Conservation (phyloP, 2,329 filamentous ascomycete species). For the Pseudogymnoascus pannorum region DNA sequence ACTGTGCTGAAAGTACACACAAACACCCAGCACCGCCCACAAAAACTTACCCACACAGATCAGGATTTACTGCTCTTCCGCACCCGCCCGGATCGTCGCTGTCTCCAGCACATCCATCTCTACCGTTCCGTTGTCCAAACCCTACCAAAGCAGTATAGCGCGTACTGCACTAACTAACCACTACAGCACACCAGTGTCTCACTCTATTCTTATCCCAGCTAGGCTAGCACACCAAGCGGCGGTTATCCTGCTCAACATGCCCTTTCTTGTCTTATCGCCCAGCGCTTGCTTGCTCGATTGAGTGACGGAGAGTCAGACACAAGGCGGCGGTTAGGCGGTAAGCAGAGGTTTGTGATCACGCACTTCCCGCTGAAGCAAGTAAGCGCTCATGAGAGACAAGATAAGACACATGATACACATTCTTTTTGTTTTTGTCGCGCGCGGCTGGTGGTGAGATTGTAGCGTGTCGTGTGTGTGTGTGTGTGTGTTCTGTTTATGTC, state of each 20-base stretch:
- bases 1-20: no score
- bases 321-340: background rate
- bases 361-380: background rate
- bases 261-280: background rate
- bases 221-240: no score
- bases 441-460: background rate
- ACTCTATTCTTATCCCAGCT: background rate
- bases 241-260: no score
- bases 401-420: background rate
- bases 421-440: no score
- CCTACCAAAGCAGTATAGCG: no score
- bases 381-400: background rate
- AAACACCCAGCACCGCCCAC: background rate
- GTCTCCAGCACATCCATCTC: background rate
- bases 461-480: background rate
- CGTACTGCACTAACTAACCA: no score
- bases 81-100: background rate
- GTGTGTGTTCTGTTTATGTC: background rate
- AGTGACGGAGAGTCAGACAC: background rate
- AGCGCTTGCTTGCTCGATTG: no score
- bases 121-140: no score
- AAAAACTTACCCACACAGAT: background rate
- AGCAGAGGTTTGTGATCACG: background rate
- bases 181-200: no score
- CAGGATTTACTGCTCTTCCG: background rate